Base-by-base conservation (phyloP, 768 basidiomycete genomes). In the Mycena capillaripes region DNA sequence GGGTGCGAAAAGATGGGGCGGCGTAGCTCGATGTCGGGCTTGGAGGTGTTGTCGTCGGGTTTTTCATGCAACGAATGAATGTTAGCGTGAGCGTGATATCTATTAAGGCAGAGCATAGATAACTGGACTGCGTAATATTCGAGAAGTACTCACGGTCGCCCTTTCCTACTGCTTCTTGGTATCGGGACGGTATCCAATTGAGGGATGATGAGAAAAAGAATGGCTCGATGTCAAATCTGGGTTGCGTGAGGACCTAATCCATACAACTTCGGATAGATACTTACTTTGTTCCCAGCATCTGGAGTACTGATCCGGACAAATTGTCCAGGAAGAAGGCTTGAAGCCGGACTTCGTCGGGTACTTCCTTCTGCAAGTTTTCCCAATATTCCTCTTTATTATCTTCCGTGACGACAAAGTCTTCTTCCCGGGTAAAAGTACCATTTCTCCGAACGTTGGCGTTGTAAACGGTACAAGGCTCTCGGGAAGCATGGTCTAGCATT, bases 171-270 rank as follows among this genome's bases (percentile, higher is more conserved):
- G 83, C 83, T 63, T 89, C 88, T 70, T 88, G 89, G 73, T 89
- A 90, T 67, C 89, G 83, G 17, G 88, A 84, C 12, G 90, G 90
- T 75, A 90, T 91, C 88, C 88, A 89, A 53, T 89, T 88, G 8
- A 89, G 77, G 2, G 89, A 88, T 1, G 90, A 91, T 0, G 89
- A 89, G 77, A 91, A 92, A 76, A 89, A 92, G 78, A 92, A 91
- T 0, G 91, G 91, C 71, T 91, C 91, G 67, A 91, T 82, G 50
- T 82, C 82, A 66, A 88, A 90, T 75, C 87, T 82, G 44, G 16
- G 4, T 38, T 11, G 7, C 27, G 16, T 57, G 38, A 55, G 34
- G 23, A 21, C 63, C 44, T 16, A 32, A 6, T 19, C 11, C 4
- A 2, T 9, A 3, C 10, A 16, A 4, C 7, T 27, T 11, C 5